Percentiles rank a stretch among this genome's conserved stretches.
phyloP scores from a whole-genome alignment of 1,284 basidiomycete genomes.

The Anthracocystis setariae region DNA sequence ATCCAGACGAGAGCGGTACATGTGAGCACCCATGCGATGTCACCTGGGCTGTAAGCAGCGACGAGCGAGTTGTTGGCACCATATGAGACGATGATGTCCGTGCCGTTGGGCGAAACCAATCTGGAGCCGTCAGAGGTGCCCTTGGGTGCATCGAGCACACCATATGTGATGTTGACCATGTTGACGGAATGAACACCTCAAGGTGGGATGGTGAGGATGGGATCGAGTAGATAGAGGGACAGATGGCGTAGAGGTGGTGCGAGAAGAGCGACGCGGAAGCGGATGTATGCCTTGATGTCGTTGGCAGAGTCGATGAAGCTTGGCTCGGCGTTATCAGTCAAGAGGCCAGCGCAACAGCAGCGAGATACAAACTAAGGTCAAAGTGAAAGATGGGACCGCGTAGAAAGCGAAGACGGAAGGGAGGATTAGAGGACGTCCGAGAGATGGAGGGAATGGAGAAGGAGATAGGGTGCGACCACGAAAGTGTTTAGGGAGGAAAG shows the following conservation, averaged over 20 bases:
- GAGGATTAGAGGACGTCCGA: too few species aligned
- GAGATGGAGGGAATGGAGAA: background rate
- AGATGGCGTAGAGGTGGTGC: background rate
- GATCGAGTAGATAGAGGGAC: background rate
- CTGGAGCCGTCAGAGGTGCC: slow-evolving; percentile 22
- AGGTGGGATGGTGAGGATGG: background rate
- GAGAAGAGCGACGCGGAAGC: too few species aligned
- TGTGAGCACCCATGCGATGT: slow-evolving; percentile 73
- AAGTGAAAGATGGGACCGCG: too few species aligned
- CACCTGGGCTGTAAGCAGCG: slow-evolving; percentile 50
- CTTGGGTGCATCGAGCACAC: slow-evolving; percentile 32
- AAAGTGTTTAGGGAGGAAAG: slow-evolving; percentile 21
- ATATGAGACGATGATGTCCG: slow-evolving; percentile 63
- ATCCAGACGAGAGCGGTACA: slow-evolving; percentile 80
- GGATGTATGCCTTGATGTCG: too few species aligned
- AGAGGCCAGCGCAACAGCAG: too few species aligned
- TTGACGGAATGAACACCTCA: slow-evolving; percentile 1
- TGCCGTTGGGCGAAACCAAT: slow-evolving; percentile 38
- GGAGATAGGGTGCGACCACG: background rate
- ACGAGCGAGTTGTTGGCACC: slow-evolving; percentile 43
- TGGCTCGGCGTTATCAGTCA: too few species aligned
- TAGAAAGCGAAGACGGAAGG: too few species aligned
- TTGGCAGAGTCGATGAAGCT: too few species aligned
- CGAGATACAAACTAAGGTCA: too few species aligned
- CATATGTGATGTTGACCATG: slow-evolving; percentile 60